Evolutionary conservation across 2,329 filamentous ascomycete species (phyloP).

Genomic region (Cadophora sp.): DNA sequence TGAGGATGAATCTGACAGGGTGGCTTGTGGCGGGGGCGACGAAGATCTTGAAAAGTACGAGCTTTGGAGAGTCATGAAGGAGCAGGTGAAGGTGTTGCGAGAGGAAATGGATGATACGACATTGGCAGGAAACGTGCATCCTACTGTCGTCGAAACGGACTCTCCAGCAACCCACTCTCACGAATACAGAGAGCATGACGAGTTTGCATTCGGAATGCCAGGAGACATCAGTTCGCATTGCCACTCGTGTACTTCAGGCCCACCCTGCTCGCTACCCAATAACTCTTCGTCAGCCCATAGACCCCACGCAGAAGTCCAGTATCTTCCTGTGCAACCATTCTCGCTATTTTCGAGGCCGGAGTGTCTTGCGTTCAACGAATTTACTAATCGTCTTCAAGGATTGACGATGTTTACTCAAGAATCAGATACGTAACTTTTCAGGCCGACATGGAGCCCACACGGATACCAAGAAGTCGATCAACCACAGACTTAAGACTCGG

Average conservation of each 20-base stretch:
- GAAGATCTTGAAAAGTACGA: slow-evolving; percentile 25
- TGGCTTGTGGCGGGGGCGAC: not conserved
- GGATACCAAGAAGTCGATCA: too few species aligned
- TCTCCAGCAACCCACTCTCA: not conserved
- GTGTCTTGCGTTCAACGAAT: slow-evolving; percentile 6
- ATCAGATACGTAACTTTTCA: not conserved
- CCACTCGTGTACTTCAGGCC: not conserved
- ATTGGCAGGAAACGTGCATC: not conserved
- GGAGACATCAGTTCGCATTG: not conserved
- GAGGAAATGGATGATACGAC: slow-evolving; percentile 18
- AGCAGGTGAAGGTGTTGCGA: slow-evolving; percentile 23
- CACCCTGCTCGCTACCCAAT: not conserved
- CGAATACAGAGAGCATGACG: not conserved
- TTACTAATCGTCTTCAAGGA: not conserved
- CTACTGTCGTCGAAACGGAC: not conserved
- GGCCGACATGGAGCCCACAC: too few species aligned
- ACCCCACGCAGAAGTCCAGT: not conserved
- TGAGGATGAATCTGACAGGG: not conserved
- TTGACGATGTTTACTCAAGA: not conserved
- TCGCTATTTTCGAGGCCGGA: not conserved
- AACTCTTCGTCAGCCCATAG: not conserved
- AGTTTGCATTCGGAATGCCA: not conserved
- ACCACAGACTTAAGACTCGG: too few species aligned
- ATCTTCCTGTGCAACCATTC: not conserved
- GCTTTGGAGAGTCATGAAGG: slow-evolving; percentile 18